Percentiles rank a stretch among this genome's conserved stretches.
Evolutionary conservation across 805 yeast species (phyloP).

Genomic region (Torulaspora gathmanii): DNA sequence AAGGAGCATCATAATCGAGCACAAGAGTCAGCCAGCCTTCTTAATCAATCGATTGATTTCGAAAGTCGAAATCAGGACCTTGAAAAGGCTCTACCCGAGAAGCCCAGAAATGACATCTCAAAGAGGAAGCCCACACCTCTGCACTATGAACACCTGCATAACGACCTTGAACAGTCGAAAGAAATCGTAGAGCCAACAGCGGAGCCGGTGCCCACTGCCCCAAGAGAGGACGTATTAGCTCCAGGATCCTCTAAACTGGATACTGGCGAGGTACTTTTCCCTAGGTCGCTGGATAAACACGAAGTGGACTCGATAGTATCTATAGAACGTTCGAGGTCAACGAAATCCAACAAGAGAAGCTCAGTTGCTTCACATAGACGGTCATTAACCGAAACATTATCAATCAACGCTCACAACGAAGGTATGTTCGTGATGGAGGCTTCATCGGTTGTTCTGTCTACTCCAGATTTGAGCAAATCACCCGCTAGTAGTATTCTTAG

Average conservation of each 20-base stretch:
- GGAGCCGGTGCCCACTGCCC: not conserved
- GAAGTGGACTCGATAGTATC: constrained; percentile 74
- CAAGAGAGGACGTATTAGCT: not conserved
- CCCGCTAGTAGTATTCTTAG: constrained; percentile 38
- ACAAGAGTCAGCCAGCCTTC: not conserved
- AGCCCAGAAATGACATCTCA: constrained; percentile 11
- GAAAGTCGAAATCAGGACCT: not conserved
- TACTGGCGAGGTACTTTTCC: constrained; percentile 61
- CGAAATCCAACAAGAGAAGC: constrained; percentile 41
- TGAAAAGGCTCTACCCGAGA: constrained; percentile 7
- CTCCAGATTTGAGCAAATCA: constrained; percentile 38
- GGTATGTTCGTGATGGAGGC: constrained; percentile 48
- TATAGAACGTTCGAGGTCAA: constrained; percentile 62
- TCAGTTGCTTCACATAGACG: constrained; percentile 32
- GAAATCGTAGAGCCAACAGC: not conserved
- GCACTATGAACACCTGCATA: constrained; percentile 18
- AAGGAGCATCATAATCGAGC: not conserved
- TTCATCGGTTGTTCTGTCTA: constrained; percentile 27
- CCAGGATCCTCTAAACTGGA: constrained; percentile 27
- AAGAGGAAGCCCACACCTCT: constrained; percentile 31
- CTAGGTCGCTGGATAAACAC: constrained; percentile 57
- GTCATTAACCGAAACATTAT: constrained; percentile 34
- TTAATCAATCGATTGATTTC: not conserved
- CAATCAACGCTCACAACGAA: constrained; percentile 40
- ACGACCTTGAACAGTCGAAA: not conserved